Evolutionary conservation across 2,329 filamentous ascomycete species (phyloP).

Genomic region (Monilinia polystroma): DNA sequence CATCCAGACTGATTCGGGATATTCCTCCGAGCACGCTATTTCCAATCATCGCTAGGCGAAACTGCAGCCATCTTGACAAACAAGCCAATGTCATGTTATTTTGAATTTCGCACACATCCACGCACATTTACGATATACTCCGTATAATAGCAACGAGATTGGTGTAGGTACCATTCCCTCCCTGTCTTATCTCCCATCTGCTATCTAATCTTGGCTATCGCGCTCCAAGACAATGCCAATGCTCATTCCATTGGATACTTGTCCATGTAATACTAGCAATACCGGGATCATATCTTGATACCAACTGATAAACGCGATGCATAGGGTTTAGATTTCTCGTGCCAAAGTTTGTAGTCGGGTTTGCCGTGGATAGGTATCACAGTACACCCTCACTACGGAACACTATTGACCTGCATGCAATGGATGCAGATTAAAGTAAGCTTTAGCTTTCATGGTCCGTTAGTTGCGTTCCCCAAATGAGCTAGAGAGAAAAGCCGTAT

Average conservation of each 20-base stretch:
- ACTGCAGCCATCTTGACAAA: neutral
- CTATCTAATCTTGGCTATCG: neutral
- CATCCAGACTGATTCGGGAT: neutral
- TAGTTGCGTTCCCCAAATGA: neutral
- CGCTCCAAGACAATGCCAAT: constrained; percentile 4
- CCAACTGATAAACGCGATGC: constrained; percentile 11
- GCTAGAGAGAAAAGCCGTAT: too few relatives aligned
- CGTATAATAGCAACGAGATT: constrained; percentile 10
- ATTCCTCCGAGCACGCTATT: neutral
- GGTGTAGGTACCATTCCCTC: neutral
- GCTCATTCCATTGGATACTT: neutral
- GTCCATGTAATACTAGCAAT: neutral
- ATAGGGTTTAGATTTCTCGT: constrained; percentile 3
- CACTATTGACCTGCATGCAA: too few relatives aligned
- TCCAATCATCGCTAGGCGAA: neutral
- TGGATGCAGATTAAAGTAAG: neutral
- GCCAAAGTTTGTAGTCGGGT: neutral
- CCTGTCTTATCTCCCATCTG: constrained; percentile 9
- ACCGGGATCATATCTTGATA: neutral
- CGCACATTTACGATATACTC: constrained; percentile 2
- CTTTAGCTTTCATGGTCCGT: neutral
- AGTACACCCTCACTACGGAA: too few relatives aligned
- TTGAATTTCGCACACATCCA: neutral
- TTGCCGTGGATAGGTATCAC: neutral
- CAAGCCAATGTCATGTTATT: neutral